Percentiles rank a stretch among this genome's conserved stretches.
phyloP scores from a whole-genome alignment of 495 filamentous ascomycete genomes.

The Aspergillus leporis region DNA sequence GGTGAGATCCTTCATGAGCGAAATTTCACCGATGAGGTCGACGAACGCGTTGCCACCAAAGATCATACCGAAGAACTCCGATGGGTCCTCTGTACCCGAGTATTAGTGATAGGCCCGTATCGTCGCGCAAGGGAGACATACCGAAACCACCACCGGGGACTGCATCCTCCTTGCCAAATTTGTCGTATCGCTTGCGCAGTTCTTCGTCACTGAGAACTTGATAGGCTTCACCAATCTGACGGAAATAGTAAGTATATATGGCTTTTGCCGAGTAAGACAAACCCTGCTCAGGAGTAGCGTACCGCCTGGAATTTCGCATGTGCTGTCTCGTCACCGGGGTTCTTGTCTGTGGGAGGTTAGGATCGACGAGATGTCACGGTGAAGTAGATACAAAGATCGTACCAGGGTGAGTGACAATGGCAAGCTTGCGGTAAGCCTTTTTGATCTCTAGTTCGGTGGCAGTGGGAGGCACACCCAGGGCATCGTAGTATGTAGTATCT shows the following conservation, averaged over 20 bases:
- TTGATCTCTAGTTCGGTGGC: constrained; percentile 97
- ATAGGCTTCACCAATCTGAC: constrained; percentile 90
- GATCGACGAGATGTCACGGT: background rate
- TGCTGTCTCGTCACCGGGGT: constrained; percentile 93
- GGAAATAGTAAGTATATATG: background rate
- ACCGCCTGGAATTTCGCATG: constrained; percentile 88
- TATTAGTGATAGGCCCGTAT: constrained; percentile 22
- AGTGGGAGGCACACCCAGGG: constrained; percentile 80
- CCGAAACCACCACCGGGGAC: constrained; percentile 88
- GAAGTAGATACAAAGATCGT: constrained; percentile 11
- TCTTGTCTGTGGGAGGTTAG: constrained; percentile 71
- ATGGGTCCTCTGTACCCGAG: constrained; percentile 68
- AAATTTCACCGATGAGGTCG: constrained; percentile 89
- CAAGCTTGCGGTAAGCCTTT: constrained; percentile 97
- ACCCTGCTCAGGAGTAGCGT: constrained; percentile 21
- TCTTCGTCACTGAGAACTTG: constrained; percentile 90
- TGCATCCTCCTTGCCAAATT: constrained; percentile 90
- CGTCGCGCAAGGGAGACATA: constrained; percentile 28
- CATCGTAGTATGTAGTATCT: constrained; percentile 88
- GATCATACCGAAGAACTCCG: constrained; percentile 98
- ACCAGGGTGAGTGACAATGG: constrained; percentile 78
- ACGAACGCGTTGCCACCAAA: constrained; percentile 96
- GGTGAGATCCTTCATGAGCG: constrained; percentile 87
- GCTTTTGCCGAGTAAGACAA: background rate
- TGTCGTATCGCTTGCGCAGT: constrained; percentile 89